Conservation (phyloP, 169 alveolate species). For the Eimeria sp. region DNA sequence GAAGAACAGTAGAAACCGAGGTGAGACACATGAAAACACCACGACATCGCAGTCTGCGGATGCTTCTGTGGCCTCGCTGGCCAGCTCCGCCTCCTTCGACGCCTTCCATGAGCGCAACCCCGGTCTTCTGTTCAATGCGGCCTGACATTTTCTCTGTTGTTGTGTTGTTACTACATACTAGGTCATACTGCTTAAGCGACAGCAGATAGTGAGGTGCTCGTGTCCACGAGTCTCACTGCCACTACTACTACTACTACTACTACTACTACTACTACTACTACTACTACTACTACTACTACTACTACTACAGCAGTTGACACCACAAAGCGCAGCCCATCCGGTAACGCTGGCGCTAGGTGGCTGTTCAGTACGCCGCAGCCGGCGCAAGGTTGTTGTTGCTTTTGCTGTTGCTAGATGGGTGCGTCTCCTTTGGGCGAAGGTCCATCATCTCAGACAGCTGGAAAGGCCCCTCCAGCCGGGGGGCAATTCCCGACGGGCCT, state of each 20-base stretch:
- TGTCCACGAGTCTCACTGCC: background rate
- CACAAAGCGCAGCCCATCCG: too few species aligned
- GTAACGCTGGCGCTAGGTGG: too few species aligned
- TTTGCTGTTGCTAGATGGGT: background rate
- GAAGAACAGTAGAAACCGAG: background rate
- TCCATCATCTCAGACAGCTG: constrained; percentile 16
- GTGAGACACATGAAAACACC: background rate
- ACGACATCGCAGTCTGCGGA: background rate
- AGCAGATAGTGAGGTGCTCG: background rate
- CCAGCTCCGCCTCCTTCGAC: too few species aligned
- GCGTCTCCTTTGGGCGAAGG: background rate
- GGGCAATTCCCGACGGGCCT: background rate
- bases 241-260: too few species aligned
- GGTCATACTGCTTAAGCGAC: background rate
- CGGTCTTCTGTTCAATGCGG: background rate
- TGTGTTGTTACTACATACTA: background rate
- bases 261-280: too few species aligned
- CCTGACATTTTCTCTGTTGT: background rate
- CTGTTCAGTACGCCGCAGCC: constrained; percentile 18
- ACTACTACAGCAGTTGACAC: too few species aligned
- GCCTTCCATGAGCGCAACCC: background rate
- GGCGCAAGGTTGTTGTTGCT: background rate
- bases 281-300: background rate
- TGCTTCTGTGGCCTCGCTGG: background rate
- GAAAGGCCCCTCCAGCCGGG: constrained; percentile 46